Evolutionary conservation across 176 grass and related monocot species (phyloP).

Genomic region (Aegilops sharonensis): DNA sequence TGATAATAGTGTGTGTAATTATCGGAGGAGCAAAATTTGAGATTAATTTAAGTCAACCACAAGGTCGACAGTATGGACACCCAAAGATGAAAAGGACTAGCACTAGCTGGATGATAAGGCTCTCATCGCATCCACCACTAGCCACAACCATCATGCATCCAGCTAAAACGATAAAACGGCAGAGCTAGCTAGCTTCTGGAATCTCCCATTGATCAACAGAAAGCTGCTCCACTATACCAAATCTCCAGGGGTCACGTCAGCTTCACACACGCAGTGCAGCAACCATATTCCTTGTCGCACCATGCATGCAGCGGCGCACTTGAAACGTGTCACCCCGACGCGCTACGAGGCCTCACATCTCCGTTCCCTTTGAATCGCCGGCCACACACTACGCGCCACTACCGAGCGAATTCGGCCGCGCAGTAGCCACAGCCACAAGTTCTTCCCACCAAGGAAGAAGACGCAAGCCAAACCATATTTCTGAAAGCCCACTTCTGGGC

Average conservation of each 20-base stretch:
- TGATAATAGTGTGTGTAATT: too few species aligned
- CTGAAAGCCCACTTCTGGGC: not conserved
- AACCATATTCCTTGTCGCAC: not conserved
- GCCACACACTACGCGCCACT: not conserved
- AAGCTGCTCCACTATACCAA: not conserved
- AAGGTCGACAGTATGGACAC: conserved; percentile 8
- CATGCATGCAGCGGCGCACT: not conserved
- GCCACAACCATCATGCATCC: not conserved
- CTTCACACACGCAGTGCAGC: not conserved
- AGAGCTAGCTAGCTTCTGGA: not conserved
- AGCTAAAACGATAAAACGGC: conserved; percentile 21
- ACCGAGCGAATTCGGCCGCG: conserved; percentile 11
- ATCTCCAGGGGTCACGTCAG: not conserved
- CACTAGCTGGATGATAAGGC: conserved; percentile 12
- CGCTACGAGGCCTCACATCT: not conserved
- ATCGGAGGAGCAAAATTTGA: not conserved
- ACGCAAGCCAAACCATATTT: not conserved
- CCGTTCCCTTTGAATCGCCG: not conserved
- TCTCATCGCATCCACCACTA: conserved; percentile 8
- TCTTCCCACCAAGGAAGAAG: not conserved
- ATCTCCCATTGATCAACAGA: not conserved
- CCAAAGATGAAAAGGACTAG: conserved; percentile 16
- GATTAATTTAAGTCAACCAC: not conserved
- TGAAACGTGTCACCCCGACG: conserved; percentile 21
- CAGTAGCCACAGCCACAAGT: conserved; percentile 33